A percentile compares a stretch with the other conserved stretches of the same genome.
Conservation (phyloP, 495 filamentous ascomycete species). For the Hypomontagnella monticulosa region DNA sequence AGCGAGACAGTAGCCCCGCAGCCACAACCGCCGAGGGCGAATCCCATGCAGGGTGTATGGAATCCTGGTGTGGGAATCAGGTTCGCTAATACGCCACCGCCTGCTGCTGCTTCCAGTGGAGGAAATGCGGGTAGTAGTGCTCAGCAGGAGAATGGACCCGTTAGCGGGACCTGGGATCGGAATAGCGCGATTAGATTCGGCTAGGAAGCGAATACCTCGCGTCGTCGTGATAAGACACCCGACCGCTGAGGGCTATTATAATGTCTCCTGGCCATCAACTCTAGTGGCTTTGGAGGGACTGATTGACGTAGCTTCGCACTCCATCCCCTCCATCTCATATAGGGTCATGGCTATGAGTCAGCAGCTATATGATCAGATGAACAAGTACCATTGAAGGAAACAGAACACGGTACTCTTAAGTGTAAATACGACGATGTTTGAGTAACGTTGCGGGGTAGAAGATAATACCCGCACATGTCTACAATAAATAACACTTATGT, state of each 20-base stretch:
- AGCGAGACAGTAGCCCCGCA: constrained; percentile 60
- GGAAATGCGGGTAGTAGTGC: constrained; percentile 8
- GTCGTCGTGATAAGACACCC: neutral
- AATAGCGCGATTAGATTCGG: constrained; percentile 71
- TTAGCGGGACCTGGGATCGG: constrained; percentile 66
- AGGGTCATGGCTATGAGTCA: too few relatives aligned
- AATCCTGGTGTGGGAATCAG: constrained; percentile 81
- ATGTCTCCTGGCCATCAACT: neutral
- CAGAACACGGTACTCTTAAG: too few relatives aligned
- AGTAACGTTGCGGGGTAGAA: too few relatives aligned
- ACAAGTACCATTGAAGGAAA: too few relatives aligned
- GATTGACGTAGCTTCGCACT: too few relatives aligned
- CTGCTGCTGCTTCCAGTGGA: constrained; percentile 3
- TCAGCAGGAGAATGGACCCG: constrained; percentile 35
- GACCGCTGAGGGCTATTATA: neutral
- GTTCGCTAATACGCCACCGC: constrained; percentile 59
- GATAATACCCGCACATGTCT: too few relatives aligned
- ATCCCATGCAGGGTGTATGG: constrained; percentile 71
- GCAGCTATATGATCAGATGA: too few relatives aligned
- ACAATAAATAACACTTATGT: too few relatives aligned
- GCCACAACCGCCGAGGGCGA: constrained; percentile 58
- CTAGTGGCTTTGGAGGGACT: neutral
- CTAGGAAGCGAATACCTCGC: constrained; percentile 44
- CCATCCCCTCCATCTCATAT: too few relatives aligned
- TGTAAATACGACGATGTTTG: too few relatives aligned